A percentile compares a stretch with the other conserved stretches of the same genome.
These are phyloP conservation scores for Trichoderma endophyticum DNA, from an alignment of 2,329 filamentous ascomycete species.

Conservation along the genomic window DNA sequence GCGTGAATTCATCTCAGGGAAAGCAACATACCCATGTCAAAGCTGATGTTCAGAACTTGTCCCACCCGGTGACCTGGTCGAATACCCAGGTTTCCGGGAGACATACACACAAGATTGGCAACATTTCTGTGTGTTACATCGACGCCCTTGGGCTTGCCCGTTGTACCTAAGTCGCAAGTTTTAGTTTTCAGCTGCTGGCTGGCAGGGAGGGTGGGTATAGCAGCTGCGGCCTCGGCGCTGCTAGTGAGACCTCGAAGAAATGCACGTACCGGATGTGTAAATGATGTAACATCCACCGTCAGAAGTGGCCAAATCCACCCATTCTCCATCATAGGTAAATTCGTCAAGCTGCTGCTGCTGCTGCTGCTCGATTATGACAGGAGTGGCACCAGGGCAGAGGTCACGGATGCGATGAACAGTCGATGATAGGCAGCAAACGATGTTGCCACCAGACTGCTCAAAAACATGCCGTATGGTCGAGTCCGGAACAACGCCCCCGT, in stretches of 20 bases:
- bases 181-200: neutral
- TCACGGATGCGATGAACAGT: slow-evolving; percentile 33
- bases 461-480: slow-evolving; percentile 49
- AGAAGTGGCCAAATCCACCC: slow-evolving; percentile 34
- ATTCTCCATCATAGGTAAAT: slow-evolving; percentile 15
- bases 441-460: slow-evolving; percentile 41
- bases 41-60: slow-evolving; percentile 56
- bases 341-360: neutral
- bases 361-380: slow-evolving; percentile 34
- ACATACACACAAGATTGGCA: slow-evolving; percentile 49
- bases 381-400: slow-evolving; percentile 26
- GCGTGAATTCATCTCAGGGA: neutral
- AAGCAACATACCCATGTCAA: slow-evolving; percentile 54
- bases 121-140: slow-evolving; percentile 55
- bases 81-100: slow-evolving; percentile 51
- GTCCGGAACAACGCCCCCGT: slow-evolving; percentile 52
- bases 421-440: slow-evolving; percentile 47
- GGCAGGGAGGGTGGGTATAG: neutral
- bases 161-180: slow-evolving; percentile 40
- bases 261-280: slow-evolving; percentile 49
- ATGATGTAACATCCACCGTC: slow-evolving; percentile 46
- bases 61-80: slow-evolving; percentile 49
- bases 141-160: slow-evolving; percentile 57
- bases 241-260: neutral
- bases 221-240: neutral